Conservation (phyloP, 2,329 filamentous ascomycete genomes). For the Aspergillus neoniger region DNA sequence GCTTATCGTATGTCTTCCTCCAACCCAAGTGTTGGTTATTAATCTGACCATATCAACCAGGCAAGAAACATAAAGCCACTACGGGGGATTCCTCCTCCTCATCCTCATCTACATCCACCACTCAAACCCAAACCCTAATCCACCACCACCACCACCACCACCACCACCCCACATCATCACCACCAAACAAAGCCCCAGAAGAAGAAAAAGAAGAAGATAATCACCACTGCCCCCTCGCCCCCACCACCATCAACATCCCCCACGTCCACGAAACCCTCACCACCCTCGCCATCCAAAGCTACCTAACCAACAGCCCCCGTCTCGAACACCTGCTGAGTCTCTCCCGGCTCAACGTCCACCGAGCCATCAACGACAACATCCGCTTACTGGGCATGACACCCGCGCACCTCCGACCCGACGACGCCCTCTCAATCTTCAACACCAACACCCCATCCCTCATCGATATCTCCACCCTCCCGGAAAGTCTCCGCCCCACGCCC, state of each 20-base stretch:
- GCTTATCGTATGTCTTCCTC: constrained; percentile 20
- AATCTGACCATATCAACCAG: neutral
- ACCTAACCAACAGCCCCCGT: neutral
- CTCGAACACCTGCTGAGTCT: constrained; percentile 32
- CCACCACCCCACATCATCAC: too few relatives aligned
- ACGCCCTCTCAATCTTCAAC: constrained; percentile 29
- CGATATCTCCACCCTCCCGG: constrained; percentile 19
- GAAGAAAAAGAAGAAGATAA: neutral
- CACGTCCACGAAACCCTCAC: constrained; percentile 11
- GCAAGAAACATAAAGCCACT: neutral
- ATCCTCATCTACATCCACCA: too few relatives aligned
- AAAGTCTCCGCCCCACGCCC: constrained; percentile 37
- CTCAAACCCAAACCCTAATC: too few relatives aligned
- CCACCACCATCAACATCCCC: constrained; percentile 3
- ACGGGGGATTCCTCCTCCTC: too few relatives aligned
- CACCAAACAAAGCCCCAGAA: too few relatives aligned
- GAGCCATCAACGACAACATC: constrained; percentile 34
- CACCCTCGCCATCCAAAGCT: constrained; percentile 2
- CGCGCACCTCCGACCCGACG: constrained; percentile 24
- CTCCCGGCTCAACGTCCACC: constrained; percentile 39
- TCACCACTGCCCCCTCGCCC: constrained; percentile 4
- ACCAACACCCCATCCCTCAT: neutral
- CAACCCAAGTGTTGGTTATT: too few relatives aligned
- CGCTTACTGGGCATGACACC: constrained; percentile 28
- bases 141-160: too few relatives aligned